Evolutionary conservation across 176 grass and related monocot genomes (phyloP).

Genomic region (Ananas comosus): DNA sequence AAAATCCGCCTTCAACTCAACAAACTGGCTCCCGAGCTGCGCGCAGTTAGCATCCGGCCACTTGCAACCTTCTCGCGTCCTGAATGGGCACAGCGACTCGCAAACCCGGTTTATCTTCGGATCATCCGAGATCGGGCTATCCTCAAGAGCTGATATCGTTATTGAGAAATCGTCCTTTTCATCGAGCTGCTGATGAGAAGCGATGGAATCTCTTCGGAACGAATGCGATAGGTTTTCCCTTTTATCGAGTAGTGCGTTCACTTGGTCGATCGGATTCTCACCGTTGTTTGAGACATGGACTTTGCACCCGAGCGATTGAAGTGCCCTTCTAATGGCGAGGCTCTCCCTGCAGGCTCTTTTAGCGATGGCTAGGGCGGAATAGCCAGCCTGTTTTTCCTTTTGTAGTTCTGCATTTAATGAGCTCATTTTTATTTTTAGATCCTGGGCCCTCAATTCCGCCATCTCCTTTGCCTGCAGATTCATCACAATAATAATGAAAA

Average conservation of each 20-base stretch:
- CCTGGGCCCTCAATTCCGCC: conserved; percentile 47
- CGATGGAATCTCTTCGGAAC: conserved; percentile 26
- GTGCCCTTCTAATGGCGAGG: conserved; percentile 61
- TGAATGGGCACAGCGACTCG: conserved; percentile 67
- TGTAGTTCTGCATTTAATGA: conserved; percentile 45
- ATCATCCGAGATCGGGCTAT: conserved; percentile 37
- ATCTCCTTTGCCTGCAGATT: conserved; percentile 49
- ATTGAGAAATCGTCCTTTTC: conserved; percentile 52
- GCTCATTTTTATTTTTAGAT: conserved; percentile 51
- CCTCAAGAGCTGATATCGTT: conserved; percentile 78
- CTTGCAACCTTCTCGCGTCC: conserved; percentile 70
- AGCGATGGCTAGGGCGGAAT: conserved; percentile 49
- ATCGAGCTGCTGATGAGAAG: conserved; percentile 20
- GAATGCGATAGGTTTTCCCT: conserved; percentile 33
- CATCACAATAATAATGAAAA: conserved; percentile 15
- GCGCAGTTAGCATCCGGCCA: conserved; percentile 81
- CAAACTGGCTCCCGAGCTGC: conserved; percentile 83
- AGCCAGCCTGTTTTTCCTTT: conserved; percentile 41
- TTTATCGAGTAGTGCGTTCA: conserved; percentile 24
- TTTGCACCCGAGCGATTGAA: conserved; percentile 73
- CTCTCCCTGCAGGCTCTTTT: conserved; percentile 51
- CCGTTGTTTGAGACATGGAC: conserved; percentile 43
- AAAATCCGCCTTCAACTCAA: conserved; percentile 91
- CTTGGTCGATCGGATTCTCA: conserved; percentile 16
- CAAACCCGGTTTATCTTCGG: conserved; percentile 37